These are phyloP conservation scores for Eucalyptus regnans DNA, from an alignment of 345 rosid species.

Conservation along the genomic window DNA sequence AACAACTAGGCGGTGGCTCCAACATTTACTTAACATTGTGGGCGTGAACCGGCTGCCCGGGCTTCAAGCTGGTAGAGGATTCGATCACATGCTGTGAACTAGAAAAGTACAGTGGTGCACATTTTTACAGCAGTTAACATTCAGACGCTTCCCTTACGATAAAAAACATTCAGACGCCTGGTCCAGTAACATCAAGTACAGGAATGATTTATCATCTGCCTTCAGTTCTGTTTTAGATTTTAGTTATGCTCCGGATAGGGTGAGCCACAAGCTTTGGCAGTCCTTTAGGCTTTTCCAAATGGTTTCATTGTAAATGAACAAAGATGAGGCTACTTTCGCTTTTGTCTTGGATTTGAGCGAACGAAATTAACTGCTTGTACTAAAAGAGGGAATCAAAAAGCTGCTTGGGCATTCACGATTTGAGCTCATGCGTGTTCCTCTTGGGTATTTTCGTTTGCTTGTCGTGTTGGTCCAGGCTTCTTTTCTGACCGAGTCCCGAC, in stretches of 20 bases:
- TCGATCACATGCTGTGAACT: conserved; percentile 75
- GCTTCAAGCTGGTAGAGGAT: conserved; percentile 62
- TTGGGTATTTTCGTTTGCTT: neutral
- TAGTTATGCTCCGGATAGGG: neutral
- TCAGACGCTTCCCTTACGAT: neutral
- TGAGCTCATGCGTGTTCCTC: neutral
- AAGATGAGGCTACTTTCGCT: neutral
- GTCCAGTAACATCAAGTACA: neutral
- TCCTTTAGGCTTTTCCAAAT: neutral
- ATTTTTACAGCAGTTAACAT: neutral
- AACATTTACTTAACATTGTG: conserved; percentile 79
- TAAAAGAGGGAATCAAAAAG: neutral
- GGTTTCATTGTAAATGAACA: neutral
- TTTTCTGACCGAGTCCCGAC: neutral
- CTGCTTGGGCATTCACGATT: neutral
- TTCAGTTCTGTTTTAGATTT: neutral
- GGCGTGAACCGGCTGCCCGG: conserved; percentile 57
- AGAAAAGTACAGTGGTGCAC: neutral
- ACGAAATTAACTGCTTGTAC: neutral
- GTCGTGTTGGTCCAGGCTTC: neutral
- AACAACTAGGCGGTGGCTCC: conserved; percentile 88
- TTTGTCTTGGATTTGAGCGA: neutral
- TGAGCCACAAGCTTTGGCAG: neutral
- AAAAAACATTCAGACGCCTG: neutral
- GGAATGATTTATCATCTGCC: neutral